Percentiles rank a stretch among this genome's conserved stretches.
These are phyloP conservation scores for Solanum peruvianum DNA, from an alignment of 257 asterid species.

Conservation along the genomic window DNA sequence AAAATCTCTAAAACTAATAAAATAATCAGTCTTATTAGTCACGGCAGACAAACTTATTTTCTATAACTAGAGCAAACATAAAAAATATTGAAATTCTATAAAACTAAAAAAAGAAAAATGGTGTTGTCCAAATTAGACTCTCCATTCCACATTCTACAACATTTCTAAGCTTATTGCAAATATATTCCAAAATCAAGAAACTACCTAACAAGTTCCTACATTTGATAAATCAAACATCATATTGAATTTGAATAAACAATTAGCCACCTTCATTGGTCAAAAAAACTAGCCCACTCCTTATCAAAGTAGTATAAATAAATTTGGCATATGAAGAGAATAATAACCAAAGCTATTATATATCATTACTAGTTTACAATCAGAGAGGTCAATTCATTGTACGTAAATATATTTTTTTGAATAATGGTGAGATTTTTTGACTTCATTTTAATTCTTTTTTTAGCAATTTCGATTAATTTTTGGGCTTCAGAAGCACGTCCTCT, in stretches of 20 bases:
- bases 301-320: neutral
- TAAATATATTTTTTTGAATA: neutral
- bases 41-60: neutral
- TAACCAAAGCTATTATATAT: neutral
- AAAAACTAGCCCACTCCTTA: neutral
- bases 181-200: slow-evolving; percentile 9
- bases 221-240: slow-evolving; percentile 2
- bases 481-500: slow-evolving; percentile 25
- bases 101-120: neutral
- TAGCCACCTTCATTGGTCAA: neutral
- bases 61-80: neutral
- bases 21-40: neutral
- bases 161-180: neutral
- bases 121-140: slow-evolving; percentile 22
- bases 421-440: neutral
- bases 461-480: neutral
- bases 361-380: too few species aligned
- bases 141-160: slow-evolving; percentile 1
- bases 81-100: neutral
- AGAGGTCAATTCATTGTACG: neutral
- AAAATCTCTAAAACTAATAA: neutral
- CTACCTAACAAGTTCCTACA: slow-evolving; percentile 18
- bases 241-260: slow-evolving; percentile 12
- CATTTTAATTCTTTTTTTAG: neutral
- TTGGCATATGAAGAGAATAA: neutral